Percentiles rank a stretch among this genome's conserved stretches.
phyloP scores from a whole-genome alignment of 2,329 filamentous ascomycete genomes.

The Amesomyces nigricolor region DNA sequence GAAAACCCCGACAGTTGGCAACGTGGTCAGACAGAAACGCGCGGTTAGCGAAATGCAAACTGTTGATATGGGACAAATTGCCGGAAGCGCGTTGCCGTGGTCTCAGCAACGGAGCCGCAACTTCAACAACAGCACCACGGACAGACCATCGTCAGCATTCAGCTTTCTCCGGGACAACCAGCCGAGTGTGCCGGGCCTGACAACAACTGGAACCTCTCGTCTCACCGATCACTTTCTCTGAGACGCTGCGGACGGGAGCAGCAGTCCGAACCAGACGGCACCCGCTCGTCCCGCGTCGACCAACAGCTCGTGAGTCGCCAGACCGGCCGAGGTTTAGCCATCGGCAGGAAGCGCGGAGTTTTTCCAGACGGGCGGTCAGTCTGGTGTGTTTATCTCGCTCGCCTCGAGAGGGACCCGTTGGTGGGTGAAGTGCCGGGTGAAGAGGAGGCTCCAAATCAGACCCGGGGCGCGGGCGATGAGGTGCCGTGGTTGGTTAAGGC shows the following conservation, averaged over 20 bases:
- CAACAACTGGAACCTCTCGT: background rate
- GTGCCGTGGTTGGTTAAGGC: conserved; percentile 12
- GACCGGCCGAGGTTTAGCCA: conserved; percentile 23
- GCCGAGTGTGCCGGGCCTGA: conserved; percentile 4
- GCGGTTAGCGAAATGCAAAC: too few species aligned
- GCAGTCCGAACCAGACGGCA: background rate
- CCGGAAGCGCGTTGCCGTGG: background rate
- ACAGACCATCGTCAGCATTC: too few species aligned
- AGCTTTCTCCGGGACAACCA: background rate
- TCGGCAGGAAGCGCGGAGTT: conserved; percentile 6
- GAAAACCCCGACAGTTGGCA: too few species aligned
- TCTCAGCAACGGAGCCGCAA: background rate
- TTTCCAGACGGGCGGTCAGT: conserved; percentile 6
- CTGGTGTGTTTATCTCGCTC: background rate
- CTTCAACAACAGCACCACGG: background rate
- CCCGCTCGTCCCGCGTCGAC: background rate
- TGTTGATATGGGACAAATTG: background rate
- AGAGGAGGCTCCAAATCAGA: conserved; percentile 13
- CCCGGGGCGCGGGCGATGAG: conserved; percentile 19
- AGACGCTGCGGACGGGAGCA: background rate
- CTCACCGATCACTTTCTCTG: too few species aligned
- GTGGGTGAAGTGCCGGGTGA: conserved; percentile 1
- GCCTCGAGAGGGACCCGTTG: background rate
- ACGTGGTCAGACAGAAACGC: too few species aligned
- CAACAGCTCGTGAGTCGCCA: conserved; percentile 20